Percentiles rank a stretch among this genome's conserved stretches.
Evolutionary conservation across 2,329 filamentous ascomycete genomes (phyloP).

Genomic region (Chrysoporthe cubensis): DNA sequence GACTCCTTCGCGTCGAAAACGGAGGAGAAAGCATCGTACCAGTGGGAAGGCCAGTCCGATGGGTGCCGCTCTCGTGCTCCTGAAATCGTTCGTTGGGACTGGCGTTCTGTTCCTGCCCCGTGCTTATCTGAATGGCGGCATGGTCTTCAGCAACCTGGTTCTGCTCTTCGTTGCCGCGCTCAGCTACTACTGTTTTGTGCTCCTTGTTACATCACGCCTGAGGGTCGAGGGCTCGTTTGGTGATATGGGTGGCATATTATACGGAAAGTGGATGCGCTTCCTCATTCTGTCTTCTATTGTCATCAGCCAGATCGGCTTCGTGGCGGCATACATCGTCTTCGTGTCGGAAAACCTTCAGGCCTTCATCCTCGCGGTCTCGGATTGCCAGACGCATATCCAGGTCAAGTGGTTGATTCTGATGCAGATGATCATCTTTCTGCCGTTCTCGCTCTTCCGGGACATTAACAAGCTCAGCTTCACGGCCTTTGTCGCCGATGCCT

Average conservation of each 20-base stretch:
- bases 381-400: slow-evolving; percentile 83
- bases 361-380: slow-evolving; percentile 87
- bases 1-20: slow-evolving; percentile 72
- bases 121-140: slow-evolving; percentile 93
- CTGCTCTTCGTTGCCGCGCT: slow-evolving; percentile 83
- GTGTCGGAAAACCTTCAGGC: slow-evolving; percentile 95
- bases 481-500: slow-evolving; percentile 88
- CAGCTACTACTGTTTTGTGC: slow-evolving; percentile 97
- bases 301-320: slow-evolving; percentile 92
- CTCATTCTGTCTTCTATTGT: slow-evolving; percentile 92
- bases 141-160: slow-evolving; percentile 93
- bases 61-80: slow-evolving; percentile 79
- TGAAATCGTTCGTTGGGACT: slow-evolving; percentile 98
- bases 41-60: slow-evolving; percentile 78
- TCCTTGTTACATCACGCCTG: slow-evolving; percentile 84
- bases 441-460: slow-evolving; percentile 90
- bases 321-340: slow-evolving; percentile 95
- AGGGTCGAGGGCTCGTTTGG: slow-evolving; percentile 94
- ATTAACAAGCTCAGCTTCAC: slow-evolving; percentile 98
- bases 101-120: slow-evolving; percentile 91
- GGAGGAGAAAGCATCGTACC: slow-evolving; percentile 75
- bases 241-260: slow-evolving; percentile 91
- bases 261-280: slow-evolving; percentile 86
- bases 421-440: slow-evolving; percentile 94
- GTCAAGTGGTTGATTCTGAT: slow-evolving; percentile 90